These are phyloP conservation scores for Kodamaea neixiangensis DNA, from an alignment of 805 yeast species.

Conservation along the genomic window DNA sequence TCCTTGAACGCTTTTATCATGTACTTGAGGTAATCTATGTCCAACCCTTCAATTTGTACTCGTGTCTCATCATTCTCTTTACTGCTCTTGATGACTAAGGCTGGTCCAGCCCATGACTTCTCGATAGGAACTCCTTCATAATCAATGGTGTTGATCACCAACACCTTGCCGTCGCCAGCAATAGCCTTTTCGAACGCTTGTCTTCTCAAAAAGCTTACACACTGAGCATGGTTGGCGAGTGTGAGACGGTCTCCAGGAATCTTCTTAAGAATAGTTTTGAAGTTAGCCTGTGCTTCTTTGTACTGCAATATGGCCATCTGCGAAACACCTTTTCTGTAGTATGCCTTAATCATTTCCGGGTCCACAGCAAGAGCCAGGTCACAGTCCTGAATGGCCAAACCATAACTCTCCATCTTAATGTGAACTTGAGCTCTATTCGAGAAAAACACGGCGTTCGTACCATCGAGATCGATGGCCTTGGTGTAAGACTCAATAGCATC, in stretches of 20 bases:
- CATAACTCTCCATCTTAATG: conserved; percentile 82
- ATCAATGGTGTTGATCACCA: conserved; percentile 50
- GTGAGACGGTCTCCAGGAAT: conserved; percentile 75
- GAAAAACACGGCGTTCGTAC: conserved; percentile 60
- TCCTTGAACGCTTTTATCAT: conserved; percentile 72
- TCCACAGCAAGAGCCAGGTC: conserved; percentile 68
- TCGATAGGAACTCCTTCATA: conserved; percentile 52
- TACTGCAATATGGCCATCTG: conserved; percentile 73
- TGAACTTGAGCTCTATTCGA: conserved; percentile 90
- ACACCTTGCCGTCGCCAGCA: conserved; percentile 62
- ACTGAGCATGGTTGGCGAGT: conserved; percentile 57
- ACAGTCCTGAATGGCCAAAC: conserved; percentile 81
- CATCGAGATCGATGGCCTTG: conserved; percentile 67
- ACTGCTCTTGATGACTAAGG: conserved; percentile 42
- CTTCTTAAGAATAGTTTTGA: conserved; percentile 58
- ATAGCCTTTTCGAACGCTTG: conserved; percentile 87
- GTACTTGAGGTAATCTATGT: conserved; percentile 56
- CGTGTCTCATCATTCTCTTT: conserved; percentile 26
- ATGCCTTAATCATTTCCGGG: conserved; percentile 69
- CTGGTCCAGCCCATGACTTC: conserved; percentile 60
- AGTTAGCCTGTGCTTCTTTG: conserved; percentile 70
- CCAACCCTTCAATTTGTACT: conserved; percentile 42
- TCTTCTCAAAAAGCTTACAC: conserved; percentile 65
- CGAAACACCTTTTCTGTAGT: conserved; percentile 86
- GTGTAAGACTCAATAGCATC: conserved; percentile 74